Conservation (phyloP, 306 rosid species). For the Pueraria montana region DNA sequence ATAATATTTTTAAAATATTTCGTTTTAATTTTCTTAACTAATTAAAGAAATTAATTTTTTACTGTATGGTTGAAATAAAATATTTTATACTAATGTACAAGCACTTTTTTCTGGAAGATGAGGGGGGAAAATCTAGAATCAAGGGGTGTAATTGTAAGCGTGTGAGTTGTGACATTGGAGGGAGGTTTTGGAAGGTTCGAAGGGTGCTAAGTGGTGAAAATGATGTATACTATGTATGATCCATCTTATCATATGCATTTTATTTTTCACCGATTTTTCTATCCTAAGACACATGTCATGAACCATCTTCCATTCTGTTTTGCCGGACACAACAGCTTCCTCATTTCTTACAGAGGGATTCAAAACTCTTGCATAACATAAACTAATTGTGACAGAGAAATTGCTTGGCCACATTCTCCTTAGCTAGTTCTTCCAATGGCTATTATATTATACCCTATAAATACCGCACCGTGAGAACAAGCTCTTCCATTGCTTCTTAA, state of each 20-base stretch:
- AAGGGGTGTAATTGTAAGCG: constrained; percentile 4
- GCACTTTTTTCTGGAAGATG: neutral
- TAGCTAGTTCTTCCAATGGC: neutral
- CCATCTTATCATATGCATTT: constrained; percentile 47
- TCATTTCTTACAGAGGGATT: neutral
- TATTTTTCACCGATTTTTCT: neutral
- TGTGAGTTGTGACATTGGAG: constrained; percentile 35
- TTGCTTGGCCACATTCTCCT: neutral
- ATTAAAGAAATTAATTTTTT: neutral
- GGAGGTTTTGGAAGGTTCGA: constrained; percentile 69
- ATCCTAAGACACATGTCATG: neutral
- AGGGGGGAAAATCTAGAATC: neutral
- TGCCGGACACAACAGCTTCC: neutral
- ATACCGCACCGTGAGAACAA: neutral
- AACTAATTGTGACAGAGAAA: neutral
- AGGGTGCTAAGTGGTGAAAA: constrained; percentile 48
- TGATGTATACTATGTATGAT: constrained; percentile 48
- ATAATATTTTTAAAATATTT: neutral
- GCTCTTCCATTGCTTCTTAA: constrained; percentile 25
- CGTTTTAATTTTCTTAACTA: neutral
- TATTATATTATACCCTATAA: neutral
- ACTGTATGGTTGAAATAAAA: no score
- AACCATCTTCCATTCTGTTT: constrained; percentile 16
- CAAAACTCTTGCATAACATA: neutral
- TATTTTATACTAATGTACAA: neutral